These are phyloP conservation scores for Daldinia eschscholtzii DNA, from an alignment of 2,329 filamentous ascomycete species.

Conservation along the genomic window DNA sequence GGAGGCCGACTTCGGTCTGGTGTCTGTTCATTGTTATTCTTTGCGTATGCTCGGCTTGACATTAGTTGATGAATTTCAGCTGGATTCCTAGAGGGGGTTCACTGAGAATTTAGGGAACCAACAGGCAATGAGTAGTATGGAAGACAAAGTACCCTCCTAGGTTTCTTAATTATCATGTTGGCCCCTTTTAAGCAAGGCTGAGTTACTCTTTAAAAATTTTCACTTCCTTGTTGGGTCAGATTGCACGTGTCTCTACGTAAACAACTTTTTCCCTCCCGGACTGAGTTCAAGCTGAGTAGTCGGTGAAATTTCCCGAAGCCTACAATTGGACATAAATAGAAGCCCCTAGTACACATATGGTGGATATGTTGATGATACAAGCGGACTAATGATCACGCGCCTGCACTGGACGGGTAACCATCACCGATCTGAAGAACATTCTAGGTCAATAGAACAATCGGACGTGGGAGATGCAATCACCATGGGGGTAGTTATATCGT, in stretches of 20 bases:
- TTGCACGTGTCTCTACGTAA: constrained; percentile 20
- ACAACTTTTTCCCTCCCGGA: not conserved
- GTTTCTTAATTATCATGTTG: not conserved
- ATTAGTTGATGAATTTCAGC: not conserved
- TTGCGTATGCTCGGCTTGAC: not conserved
- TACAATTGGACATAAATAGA: constrained; percentile 4
- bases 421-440: not conserved
- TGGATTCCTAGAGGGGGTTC: not conserved
- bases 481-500: constrained; percentile 17
- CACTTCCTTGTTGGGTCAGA: constrained; percentile 3
- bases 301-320: constrained; percentile 12
- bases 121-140: not conserved
- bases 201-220: constrained; percentile 28
- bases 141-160: constrained; percentile 21
- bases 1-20: not conserved
- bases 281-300: constrained; percentile 1
- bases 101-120: not conserved
- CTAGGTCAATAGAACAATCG: constrained; percentile 1
- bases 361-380: not conserved
- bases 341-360: not conserved
- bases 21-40: not conserved
- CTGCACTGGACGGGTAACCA: constrained; percentile 5
- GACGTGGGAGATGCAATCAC: constrained; percentile 5
- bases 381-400: constrained; percentile 20
- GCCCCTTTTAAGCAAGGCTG: constrained; percentile 15